A percentile compares a stretch with the other conserved stretches of the same genome.
Conservation (phyloP, 75 land plant species). For the Picea sitchensis region DNA sequence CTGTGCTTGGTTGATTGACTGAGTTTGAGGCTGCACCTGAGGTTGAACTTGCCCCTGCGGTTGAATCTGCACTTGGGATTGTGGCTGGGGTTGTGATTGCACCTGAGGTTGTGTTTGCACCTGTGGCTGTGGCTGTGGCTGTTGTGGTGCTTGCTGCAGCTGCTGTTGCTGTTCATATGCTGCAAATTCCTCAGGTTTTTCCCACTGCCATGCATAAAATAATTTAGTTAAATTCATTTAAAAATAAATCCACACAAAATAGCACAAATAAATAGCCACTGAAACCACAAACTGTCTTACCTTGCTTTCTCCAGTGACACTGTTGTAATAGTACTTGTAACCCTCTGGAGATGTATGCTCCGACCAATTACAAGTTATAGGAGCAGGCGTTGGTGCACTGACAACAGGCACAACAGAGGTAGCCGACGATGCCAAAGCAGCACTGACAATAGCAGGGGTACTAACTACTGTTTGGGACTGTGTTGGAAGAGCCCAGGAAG, state of each 20-base stretch:
- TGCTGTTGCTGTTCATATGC: conserved; percentile 48
- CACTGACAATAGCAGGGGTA: conserved; percentile 15
- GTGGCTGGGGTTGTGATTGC: background rate
- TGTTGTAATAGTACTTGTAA: conserved; percentile 92
- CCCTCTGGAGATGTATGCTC: conserved; percentile 98
- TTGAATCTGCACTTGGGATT: conserved; percentile 20
- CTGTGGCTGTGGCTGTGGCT: conserved; percentile 16
- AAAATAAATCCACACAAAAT: background rate
- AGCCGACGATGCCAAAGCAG: conserved; percentile 18
- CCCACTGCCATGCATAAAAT: conserved; percentile 62
- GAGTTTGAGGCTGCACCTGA: conserved; percentile 33
- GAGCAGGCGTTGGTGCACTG: conserved; percentile 26
- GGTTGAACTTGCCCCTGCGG: conserved; percentile 34
- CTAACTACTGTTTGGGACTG: conserved; percentile 24
- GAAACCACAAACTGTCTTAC: conserved; percentile 25
- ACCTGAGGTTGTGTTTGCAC: conserved; percentile 23
- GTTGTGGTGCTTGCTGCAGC: conserved; percentile 39
- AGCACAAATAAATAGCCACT: background rate
- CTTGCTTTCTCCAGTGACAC: conserved; percentile 83
- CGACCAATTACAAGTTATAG: conserved; percentile 81
- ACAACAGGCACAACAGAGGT: conserved; percentile 22
- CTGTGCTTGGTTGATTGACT: conserved; percentile 24
- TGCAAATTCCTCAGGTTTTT: conserved; percentile 87
- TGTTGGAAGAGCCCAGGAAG: conserved; percentile 26
- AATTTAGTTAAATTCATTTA: background rate